Evolutionary conservation across 805 yeast species (phyloP).

Genomic region (Komagataella pseudopastoris): DNA sequence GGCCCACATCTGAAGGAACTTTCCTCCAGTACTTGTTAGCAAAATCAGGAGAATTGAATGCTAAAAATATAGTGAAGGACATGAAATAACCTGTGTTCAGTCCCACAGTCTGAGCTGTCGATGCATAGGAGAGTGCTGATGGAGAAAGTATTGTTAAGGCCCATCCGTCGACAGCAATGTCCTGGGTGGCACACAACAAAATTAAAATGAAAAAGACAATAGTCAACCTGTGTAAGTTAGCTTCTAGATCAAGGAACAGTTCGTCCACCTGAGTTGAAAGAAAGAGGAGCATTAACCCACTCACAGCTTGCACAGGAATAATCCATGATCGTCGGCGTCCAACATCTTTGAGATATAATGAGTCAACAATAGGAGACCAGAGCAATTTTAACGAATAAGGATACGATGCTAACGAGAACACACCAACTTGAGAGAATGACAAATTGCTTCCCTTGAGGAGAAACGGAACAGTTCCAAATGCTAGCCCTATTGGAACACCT

Average conservation of each 20-base stretch:
- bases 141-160: slow-evolving; percentile 79
- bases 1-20: slow-evolving; percentile 47
- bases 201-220: slow-evolving; percentile 63
- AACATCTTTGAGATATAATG: slow-evolving; percentile 47
- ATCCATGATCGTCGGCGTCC: slow-evolving; percentile 94
- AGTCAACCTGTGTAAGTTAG: slow-evolving; percentile 45
- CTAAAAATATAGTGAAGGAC: slow-evolving; percentile 82
- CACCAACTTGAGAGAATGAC: slow-evolving; percentile 79
- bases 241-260: slow-evolving; percentile 34
- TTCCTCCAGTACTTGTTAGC: slow-evolving; percentile 72
- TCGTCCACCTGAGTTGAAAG: slow-evolving; percentile 48
- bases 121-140: slow-evolving; percentile 75
- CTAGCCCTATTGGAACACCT: slow-evolving; percentile 95
- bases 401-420: slow-evolving; percentile 84
- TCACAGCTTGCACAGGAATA: slow-evolving; percentile 78
- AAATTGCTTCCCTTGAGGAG: slow-evolving; percentile 64
- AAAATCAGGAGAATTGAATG: slow-evolving; percentile 84
- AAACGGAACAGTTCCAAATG: slow-evolving; percentile 91
- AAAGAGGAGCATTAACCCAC: slow-evolving; percentile 50
- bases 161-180: slow-evolving; percentile 99
- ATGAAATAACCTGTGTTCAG: slow-evolving; percentile 86
- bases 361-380: slow-evolving; percentile 96
- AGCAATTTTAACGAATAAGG: slow-evolving; percentile 86
- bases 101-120: slow-evolving; percentile 96
- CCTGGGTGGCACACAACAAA: slow-evolving; percentile 91